A percentile compares a stretch with the other conserved stretches of the same genome.
Evolutionary conservation across 2,329 filamentous ascomycete genomes (phyloP).

Genomic region (Cucurbitaria berberidis): DNA sequence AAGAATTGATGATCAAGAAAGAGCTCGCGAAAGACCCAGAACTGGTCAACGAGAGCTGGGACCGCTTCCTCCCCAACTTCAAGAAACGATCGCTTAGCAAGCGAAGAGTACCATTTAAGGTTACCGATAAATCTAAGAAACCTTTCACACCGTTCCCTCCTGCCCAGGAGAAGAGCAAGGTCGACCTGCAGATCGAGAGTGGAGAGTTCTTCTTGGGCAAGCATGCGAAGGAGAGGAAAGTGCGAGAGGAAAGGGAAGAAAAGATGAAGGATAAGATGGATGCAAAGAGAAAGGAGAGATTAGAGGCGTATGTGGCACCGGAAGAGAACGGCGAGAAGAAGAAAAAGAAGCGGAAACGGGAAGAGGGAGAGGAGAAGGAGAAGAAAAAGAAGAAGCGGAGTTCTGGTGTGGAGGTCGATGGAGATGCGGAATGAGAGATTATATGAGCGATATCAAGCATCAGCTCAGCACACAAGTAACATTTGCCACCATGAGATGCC

Average conservation of each 20-base stretch:
- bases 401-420: slow-evolving; percentile 35
- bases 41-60: slow-evolving; percentile 88
- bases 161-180: slow-evolving; percentile 96
- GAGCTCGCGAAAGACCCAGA: slow-evolving; percentile 90
- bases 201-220: slow-evolving; percentile 97
- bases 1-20: slow-evolving; percentile 92
- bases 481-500: neutral
- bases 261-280: slow-evolving; percentile 86
- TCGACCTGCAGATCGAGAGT: slow-evolving; percentile 96
- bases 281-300: slow-evolving; percentile 83
- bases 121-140: slow-evolving; percentile 94
- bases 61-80: slow-evolving; percentile 95
- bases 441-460: neutral
- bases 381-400: slow-evolving; percentile 50
- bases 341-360: slow-evolving; percentile 52
- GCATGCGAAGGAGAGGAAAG: slow-evolving; percentile 85
- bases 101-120: slow-evolving; percentile 78
- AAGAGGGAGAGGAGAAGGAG: slow-evolving; percentile 59
- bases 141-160: slow-evolving; percentile 96
- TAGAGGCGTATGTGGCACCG: slow-evolving; percentile 86
- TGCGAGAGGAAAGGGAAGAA: slow-evolving; percentile 79
- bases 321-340: slow-evolving; percentile 70
- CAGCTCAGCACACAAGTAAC: neutral
- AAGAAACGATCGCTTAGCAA: slow-evolving; percentile 91
- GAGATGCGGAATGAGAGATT: slow-evolving; percentile 25